phyloP scores from a whole-genome alignment of 2,329 filamentous ascomycete genomes.

The Macrophomina pseudophaseolina region DNA sequence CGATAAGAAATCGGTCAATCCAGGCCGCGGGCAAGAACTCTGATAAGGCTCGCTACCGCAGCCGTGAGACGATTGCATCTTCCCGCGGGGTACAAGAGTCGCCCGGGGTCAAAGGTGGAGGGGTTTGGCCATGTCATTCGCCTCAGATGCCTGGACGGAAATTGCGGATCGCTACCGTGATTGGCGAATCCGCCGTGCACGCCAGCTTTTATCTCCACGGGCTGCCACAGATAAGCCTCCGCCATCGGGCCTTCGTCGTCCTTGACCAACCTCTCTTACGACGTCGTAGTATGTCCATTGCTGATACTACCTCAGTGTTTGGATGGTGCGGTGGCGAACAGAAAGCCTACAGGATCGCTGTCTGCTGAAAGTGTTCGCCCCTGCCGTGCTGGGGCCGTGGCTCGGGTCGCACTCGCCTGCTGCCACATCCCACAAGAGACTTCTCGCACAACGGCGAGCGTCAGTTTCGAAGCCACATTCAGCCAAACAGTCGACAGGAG shows the following conservation, averaged over 20 bases:
- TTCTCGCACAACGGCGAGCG: too few species aligned
- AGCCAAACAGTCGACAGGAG: not conserved
- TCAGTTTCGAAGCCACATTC: not conserved
- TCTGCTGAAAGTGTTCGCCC: too few species aligned
- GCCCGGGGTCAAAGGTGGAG: slow-evolving; percentile 3
- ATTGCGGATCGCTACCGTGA: slow-evolving; percentile 3
- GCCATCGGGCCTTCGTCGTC: slow-evolving; percentile 2
- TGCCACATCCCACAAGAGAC: too few species aligned
- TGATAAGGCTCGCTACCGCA: slow-evolving; percentile 1
- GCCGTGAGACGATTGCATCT: not conserved
- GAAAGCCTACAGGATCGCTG: not conserved
- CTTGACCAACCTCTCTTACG: slow-evolving; percentile 23
- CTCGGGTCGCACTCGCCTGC: too few species aligned
- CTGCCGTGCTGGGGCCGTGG: too few species aligned
- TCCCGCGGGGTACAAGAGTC: slow-evolving; percentile 11
- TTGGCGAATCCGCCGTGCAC: not conserved
- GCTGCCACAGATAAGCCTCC: slow-evolving; percentile 10
- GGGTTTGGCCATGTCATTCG: slow-evolving; percentile 2
- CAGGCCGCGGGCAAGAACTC: slow-evolving; percentile 12
- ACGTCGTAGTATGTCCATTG: not conserved
- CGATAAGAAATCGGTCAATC: not conserved
- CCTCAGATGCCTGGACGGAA: not conserved
- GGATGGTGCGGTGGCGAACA: too few species aligned
- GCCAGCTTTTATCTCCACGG: slow-evolving; percentile 2
- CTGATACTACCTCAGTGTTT: not conserved